Base-by-base conservation (phyloP, 2,329 filamentous ascomycete genomes). In the Sclerotinia trifoliorum region DNA sequence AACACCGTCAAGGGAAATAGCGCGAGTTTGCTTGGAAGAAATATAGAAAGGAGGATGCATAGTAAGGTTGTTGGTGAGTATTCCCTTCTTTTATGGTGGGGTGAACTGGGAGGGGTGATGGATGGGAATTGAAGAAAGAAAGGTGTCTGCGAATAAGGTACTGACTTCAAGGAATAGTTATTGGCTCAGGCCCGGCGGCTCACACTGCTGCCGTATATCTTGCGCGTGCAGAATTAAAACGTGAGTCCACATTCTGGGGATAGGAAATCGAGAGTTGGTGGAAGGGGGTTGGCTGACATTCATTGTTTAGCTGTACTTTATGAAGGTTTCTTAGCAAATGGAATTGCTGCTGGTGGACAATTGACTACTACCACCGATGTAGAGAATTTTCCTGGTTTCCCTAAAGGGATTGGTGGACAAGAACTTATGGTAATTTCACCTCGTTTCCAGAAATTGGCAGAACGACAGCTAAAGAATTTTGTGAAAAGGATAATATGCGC, bases 131-230 rank as follows among this genome's bases (percentile, higher is more conserved):
- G n/a, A 29, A 32, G 29, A 49, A 35, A 35, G 35, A 35, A 35
- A 32, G 42, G 49, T 49, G n/a, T 69, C 29, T 42, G 44, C 44
- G 57, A n/a, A 29, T 26, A 19, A 19, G 49, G 51, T 61, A 64
- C 69, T 71, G 65, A 73, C 65, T 66, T 48, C 44, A 57, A 70
- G 32, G n/a, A 69, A 70, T 75, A 88, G 86, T 93, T 78, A 90
- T 92, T 82, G 94, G 95, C 83, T 99, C 95, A 71, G 95, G 95
- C 83, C 95, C 95, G 72, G 95, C 94, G 75, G 95, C 94, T 81
- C 95, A 99, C 83, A 99, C 95, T 58, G 95, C 95, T 71, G 95
- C 95, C 80, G 89, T 99, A 79, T 99, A 99, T 82, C 90, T 97
- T 76, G 91, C 94, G 60, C 91, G 95, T 78, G 95, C 95, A 70